Percentiles rank a stretch among this genome's conserved stretches.
phyloP scores from a whole-genome alignment of 495 filamentous ascomycete genomes.

The Talaromyces wortmannii region DNA sequence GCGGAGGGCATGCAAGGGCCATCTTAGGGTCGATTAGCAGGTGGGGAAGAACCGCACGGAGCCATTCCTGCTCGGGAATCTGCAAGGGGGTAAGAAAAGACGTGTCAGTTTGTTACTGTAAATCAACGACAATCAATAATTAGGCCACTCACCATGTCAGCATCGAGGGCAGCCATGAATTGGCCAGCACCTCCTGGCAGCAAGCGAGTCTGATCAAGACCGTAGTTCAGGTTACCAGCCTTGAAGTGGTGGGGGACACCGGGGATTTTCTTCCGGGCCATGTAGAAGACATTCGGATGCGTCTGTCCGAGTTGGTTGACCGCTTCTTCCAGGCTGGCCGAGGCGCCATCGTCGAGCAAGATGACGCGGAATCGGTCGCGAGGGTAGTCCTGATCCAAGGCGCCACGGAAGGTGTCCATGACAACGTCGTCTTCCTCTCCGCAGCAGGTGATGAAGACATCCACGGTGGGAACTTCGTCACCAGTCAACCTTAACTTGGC shows the following conservation, averaged over 20 bases:
- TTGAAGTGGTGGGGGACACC: slow-evolving; percentile 47
- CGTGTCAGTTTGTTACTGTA: background rate
- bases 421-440: slow-evolving; percentile 45
- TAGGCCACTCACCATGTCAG: slow-evolving; percentile 38
- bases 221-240: slow-evolving; percentile 48
- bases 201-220: slow-evolving; percentile 24
- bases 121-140: background rate
- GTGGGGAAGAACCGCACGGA: slow-evolving; percentile 42
- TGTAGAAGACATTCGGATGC: slow-evolving; percentile 39
- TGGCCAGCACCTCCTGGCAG: slow-evolving; percentile 34
- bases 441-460: slow-evolving; percentile 45
- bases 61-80: slow-evolving; percentile 47
- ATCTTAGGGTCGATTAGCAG: slow-evolving; percentile 37
- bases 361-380: slow-evolving; percentile 39
- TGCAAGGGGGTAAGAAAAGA: slow-evolving; percentile 6
- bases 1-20: slow-evolving; percentile 45
- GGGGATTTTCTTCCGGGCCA: slow-evolving; percentile 36
- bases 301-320: slow-evolving; percentile 14
- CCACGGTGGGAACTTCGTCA: slow-evolving; percentile 37
- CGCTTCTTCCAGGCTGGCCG: slow-evolving; percentile 22
- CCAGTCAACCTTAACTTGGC: slow-evolving; percentile 35
- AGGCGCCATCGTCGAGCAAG: slow-evolving; percentile 43
- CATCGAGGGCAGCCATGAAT: slow-evolving; percentile 46
- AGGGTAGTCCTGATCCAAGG: slow-evolving; percentile 43
- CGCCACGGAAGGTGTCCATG: slow-evolving; percentile 44